Conservation (phyloP, 140 eudicot species). For the Stevia rebaudiana region DNA sequence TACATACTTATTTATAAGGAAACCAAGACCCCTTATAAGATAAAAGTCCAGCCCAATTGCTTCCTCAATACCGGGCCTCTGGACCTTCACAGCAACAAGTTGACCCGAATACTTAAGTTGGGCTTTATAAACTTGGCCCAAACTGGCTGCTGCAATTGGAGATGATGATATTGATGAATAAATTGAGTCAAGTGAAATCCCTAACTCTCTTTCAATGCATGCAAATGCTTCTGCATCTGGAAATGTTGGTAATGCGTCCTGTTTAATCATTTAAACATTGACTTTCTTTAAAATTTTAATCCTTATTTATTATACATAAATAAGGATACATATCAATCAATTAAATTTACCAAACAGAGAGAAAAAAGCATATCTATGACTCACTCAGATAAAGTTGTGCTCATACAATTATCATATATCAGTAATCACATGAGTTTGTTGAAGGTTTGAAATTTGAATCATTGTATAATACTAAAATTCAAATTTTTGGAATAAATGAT, state of each 20-base stretch:
- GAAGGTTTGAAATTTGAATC: neutral
- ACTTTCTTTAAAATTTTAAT: too few relatives aligned
- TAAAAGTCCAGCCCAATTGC: constrained; percentile 82
- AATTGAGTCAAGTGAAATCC: constrained; percentile 66
- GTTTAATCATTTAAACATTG: constrained; percentile 16
- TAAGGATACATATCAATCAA: neutral
- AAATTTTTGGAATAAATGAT: neutral
- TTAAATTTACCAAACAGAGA: neutral
- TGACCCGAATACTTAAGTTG: constrained; percentile 70
- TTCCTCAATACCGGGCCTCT: constrained; percentile 95
- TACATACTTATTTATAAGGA: constrained; percentile 66
- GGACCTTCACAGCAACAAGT: constrained; percentile 95
- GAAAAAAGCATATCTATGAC: neutral
- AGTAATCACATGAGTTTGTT: neutral
- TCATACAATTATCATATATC: too few relatives aligned
- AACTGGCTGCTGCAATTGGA: constrained; percentile 97
- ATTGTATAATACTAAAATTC: neutral
- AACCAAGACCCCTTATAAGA: constrained; percentile 77
- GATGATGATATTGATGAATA: constrained; percentile 78
- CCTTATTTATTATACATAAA: too few relatives aligned
- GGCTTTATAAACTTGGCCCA: constrained; percentile 97
- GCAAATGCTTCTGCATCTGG: constrained; percentile 89
- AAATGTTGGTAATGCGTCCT: constrained; percentile 95
- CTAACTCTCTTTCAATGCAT: constrained; percentile 84
- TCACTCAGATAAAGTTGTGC: neutral